phyloP scores from a whole-genome alignment of 805 yeast genomes.

The Kazachstania kunashirensis region DNA sequence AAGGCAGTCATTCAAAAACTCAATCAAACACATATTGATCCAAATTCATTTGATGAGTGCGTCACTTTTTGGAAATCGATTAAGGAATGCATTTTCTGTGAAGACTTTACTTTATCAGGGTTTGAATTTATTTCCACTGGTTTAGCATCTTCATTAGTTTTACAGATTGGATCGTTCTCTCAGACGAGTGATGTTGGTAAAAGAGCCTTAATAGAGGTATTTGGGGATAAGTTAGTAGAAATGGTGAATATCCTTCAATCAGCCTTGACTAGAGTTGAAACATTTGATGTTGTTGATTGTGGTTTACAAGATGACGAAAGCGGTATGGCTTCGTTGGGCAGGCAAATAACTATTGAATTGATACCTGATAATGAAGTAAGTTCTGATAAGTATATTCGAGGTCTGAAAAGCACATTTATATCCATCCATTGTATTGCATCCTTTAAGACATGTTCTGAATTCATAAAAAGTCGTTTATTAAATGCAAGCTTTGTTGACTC shows the following conservation, averaged over 20 bases:
- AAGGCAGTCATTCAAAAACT: constrained; percentile 6
- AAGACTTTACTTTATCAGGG: constrained; percentile 42
- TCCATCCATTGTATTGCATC: constrained; percentile 48
- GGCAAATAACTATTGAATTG: constrained; percentile 56
- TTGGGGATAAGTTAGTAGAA: constrained; percentile 29
- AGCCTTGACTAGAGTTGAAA: constrained; percentile 61
- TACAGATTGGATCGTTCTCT: constrained; percentile 1
- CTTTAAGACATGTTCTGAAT: constrained; percentile 36
- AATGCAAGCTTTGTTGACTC: constrained; percentile 21
- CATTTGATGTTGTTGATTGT: constrained; percentile 48
- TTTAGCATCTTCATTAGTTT: constrained; percentile 33
- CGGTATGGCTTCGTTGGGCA: constrained; percentile 56
- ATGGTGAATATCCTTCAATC: constrained; percentile 59
- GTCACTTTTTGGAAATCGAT: constrained; percentile 34
- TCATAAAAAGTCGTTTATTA: constrained; percentile 33
- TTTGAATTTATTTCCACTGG: constrained; percentile 70
- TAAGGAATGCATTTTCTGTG: constrained; percentile 27
- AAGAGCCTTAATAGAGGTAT: constrained; percentile 36
- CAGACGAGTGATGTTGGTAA: constrained; percentile 8
- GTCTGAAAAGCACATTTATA: constrained; percentile 25
- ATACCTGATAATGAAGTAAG: constrained; percentile 29
- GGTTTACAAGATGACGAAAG: constrained; percentile 32
- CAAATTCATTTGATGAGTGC: constrained; percentile 19
- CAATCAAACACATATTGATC: constrained; percentile 16
- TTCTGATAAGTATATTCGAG: constrained; percentile 19